A percentile compares a stretch with the other conserved stretches of the same genome.
Conservation (phyloP, 2,329 filamentous ascomycete species). For the Epichloe sp. region DNA sequence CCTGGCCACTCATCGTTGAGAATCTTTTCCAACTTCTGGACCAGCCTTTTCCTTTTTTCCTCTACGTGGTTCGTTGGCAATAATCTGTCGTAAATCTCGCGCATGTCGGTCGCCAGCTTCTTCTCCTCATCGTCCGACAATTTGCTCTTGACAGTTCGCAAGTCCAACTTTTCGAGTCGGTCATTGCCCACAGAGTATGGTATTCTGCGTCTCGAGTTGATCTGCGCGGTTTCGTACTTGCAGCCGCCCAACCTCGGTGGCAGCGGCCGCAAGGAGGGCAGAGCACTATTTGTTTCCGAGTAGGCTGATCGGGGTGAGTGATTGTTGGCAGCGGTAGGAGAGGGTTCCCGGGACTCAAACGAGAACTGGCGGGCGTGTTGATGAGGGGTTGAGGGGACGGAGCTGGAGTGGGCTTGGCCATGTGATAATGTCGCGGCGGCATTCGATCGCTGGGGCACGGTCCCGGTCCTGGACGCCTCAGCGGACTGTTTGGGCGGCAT, state of each 20-base stretch:
- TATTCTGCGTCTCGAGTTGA: conserved; percentile 73
- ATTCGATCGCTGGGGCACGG: conserved; percentile 16
- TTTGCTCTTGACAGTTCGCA: conserved; percentile 58
- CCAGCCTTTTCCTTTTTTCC: conserved; percentile 57
- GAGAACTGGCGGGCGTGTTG: conserved; percentile 76
- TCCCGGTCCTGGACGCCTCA: conserved; percentile 19
- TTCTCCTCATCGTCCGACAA: conserved; percentile 60
- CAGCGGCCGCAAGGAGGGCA: conserved; percentile 54
- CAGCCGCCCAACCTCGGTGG: conserved; percentile 52
- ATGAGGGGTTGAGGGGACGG: conserved; percentile 85
- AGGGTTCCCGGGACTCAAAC: conserved; percentile 65
- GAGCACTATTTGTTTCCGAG: conserved; percentile 69
- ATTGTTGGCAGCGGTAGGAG: conserved; percentile 61
- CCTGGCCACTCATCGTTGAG: conserved; percentile 88
- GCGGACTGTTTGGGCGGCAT: conserved; percentile 33
- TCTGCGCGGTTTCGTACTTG: conserved; percentile 78
- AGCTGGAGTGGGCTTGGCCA: conserved; percentile 54
- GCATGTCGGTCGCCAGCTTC: conserved; percentile 70
- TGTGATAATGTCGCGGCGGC: conserved; percentile 16
- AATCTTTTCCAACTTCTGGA: conserved; percentile 77
- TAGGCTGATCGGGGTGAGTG: conserved; percentile 84
- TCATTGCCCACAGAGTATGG: conserved; percentile 84
- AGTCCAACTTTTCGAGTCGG: conserved; percentile 56
- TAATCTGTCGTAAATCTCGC: conserved; percentile 72
- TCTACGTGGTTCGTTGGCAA: conserved; percentile 72